Evolutionary conservation across 305 asterid species (phyloP).

Genomic region (Fraxinus sp.): DNA sequence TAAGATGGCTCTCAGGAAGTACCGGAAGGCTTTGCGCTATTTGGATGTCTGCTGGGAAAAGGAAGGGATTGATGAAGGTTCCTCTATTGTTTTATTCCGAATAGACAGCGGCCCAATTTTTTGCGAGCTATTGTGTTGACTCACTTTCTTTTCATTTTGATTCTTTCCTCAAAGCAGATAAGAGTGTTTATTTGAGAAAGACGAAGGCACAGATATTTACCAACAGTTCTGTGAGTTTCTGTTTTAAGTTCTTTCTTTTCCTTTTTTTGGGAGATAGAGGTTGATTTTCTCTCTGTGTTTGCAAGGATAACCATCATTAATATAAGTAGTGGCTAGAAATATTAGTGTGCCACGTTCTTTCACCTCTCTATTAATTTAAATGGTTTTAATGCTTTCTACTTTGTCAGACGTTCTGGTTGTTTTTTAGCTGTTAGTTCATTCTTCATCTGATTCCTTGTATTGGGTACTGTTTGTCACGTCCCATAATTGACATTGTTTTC

Average conservation of each 20-base stretch:
- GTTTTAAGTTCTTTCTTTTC: not conserved
- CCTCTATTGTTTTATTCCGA: not conserved
- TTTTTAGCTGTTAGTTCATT: not conserved
- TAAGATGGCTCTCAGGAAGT: slow-evolving; percentile 90
- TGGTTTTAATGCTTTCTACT: not conserved
- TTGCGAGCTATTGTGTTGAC: not conserved
- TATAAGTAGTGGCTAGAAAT: not conserved
- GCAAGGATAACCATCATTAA: not conserved
- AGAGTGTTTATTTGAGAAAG: slow-evolving; percentile 57
- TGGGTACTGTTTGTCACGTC: not conserved
- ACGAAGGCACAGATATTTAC: slow-evolving; percentile 75
- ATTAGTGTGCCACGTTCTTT: not conserved
- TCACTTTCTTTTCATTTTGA: slow-evolving; percentile 16
- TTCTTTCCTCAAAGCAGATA: slow-evolving; percentile 42
- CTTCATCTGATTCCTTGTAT: not conserved
- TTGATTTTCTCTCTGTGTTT: not conserved
- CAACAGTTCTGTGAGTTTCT: slow-evolving; percentile 75
- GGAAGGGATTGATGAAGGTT: slow-evolving; percentile 90
- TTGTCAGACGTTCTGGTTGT: not conserved
- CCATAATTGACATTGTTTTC: not conserved
- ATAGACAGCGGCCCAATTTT: not conserved
- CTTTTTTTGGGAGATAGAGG: not conserved
- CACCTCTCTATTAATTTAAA: not conserved
- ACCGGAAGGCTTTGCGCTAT: slow-evolving; percentile 88
- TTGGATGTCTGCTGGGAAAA: slow-evolving; percentile 94